Evolutionary conservation across 441 rosid species (phyloP), one percentile per base, ranked within the genome.

Genomic region (Bruguiera hainesii): DNA sequence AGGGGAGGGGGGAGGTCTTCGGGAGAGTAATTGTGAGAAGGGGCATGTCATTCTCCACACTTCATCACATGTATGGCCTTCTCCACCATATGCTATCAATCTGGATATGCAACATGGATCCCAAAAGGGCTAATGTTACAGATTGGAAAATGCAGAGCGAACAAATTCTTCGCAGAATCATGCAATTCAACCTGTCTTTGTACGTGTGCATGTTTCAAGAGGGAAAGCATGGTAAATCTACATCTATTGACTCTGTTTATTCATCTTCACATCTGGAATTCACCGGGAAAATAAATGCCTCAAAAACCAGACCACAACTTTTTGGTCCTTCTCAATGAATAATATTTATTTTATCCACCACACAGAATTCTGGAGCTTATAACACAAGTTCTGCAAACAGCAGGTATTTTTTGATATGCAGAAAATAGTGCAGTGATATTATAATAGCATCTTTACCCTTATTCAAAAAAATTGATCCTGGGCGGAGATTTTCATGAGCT

Each of bases 401-500:
- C 3, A 13, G 13, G 23, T 10, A 21, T 23, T 55, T 55, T 55
- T 55, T 18, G 1, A 55, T 55, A 55, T 8, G 64, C 28, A 67
- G 70, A 67, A 55, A 23, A 64, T 5, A 63, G 29, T 61, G 64
- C 31, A 51, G 62, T 28, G 61, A 67, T 46, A 21, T 49, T 26
- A 64, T 63, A 50, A 76, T 50, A 52, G 39, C 29, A 60, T 28
- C 50, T 60, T 79, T 63, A 89, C 98, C 98, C 69, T 75, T 83
- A 70, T 87, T 91, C 66, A 89, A 72, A 62, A 83, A 81, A 74
- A 93, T 65, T 64, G 95, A 84, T 77, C 96, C 98, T 1, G 92
- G 85, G 35, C 81, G 89, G 61, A 93, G 90, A 80, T 88, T 89
- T 71, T 89, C 87, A 62, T 93, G 98, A 84, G 98, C 98, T 77